Evolutionary conservation across 2,329 filamentous ascomycete species (phyloP).

Genomic region (Ceratocystis diversiconidia): DNA sequence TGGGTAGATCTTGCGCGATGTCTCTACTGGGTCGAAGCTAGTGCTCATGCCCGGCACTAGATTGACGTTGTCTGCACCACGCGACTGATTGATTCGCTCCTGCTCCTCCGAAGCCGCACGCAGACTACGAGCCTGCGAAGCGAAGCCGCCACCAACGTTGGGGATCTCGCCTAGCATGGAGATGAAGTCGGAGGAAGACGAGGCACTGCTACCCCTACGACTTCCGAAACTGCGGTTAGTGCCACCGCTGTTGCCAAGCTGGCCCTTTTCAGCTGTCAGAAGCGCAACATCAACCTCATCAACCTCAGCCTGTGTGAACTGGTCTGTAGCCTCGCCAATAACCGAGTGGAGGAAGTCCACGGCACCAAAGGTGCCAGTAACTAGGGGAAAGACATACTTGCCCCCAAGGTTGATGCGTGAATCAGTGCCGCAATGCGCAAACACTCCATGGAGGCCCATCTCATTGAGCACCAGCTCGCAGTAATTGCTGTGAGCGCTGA

Average conservation of each 20-base stretch:
- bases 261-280: slow-evolving; percentile 47
- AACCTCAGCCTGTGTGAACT: slow-evolving; percentile 73
- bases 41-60: slow-evolving; percentile 61
- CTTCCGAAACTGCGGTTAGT: slow-evolving; percentile 24
- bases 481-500: slow-evolving; percentile 72
- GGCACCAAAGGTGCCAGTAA: slow-evolving; percentile 64
- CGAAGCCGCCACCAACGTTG: slow-evolving; percentile 49
- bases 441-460: slow-evolving; percentile 52
- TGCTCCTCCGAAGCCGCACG: slow-evolving; percentile 48
- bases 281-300: slow-evolving; percentile 66
- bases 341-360: slow-evolving; percentile 77
- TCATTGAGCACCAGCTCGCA: slow-evolving; percentile 64
- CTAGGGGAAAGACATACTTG: slow-evolving; percentile 50
- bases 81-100: slow-evolving; percentile 34
- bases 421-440: slow-evolving; percentile 55
- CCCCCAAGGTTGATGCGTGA: slow-evolving; percentile 54
- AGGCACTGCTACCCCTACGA: slow-evolving; percentile 26
- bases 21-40: slow-evolving; percentile 64
- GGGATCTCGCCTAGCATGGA: slow-evolving; percentile 65
- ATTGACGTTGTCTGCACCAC: slow-evolving; percentile 32
- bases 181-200: slow-evolving; percentile 45
- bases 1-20: slow-evolving; percentile 73
- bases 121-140: slow-evolving; percentile 49
- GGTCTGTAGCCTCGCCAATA: slow-evolving; percentile 58
- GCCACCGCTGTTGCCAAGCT: slow-evolving; percentile 23